Evolutionary conservation across 1,284 basidiomycete species (phyloP), one percentile per base, ranked within the genome.

Genomic region (Ceratobasidium sp.): DNA sequence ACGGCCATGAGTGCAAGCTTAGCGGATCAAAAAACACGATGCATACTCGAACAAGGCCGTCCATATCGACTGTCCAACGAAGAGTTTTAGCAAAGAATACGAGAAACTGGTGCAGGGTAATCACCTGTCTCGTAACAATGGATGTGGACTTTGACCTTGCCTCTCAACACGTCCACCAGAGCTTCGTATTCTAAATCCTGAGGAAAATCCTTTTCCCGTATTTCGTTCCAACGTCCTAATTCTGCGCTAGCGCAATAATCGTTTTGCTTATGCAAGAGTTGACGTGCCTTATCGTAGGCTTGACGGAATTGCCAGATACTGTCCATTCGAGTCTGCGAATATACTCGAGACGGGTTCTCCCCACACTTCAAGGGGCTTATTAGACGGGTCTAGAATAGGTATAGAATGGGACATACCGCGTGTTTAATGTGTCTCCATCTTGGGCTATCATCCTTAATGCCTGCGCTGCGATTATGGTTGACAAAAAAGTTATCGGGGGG

Each of bases 81-180:
- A 52, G 48, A 15, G 54, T 3, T 3, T 70, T 23, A n/a, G 33
- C 56, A 1, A 83, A 82, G 0, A 33, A 33, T 86, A 82, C 82
- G 33, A 85, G 77, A 7, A 82, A 80, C 77, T 84, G 84, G 20
- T 81, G 33, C 78, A 15, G 28, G n/a, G 6, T 26, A 69, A n/a
- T 38, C 83, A 85, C 80, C 85, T 82, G 80, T 84, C 28, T 67
- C 67, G 33, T 94, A 94, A 81, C 93, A 94, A 81, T 95, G 93
- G 50, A 89, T 90, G 81, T 95, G 92, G 78, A 96, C 92, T 87
- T 93, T 93, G 79, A 94, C 93, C 77, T 87, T 87, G 4, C 93
- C 94, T 64, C 96, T 87, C 42, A 97, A 87, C 7, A 96, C 93
- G 80, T 96, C 96, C 6, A 96, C 93, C 9, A 97, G 86, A 13